A percentile compares a stretch with the other conserved stretches of the same genome.
Evolutionary conservation across 2,329 filamentous ascomycete species (phyloP).

Genomic region (Calonectria pteridis): DNA sequence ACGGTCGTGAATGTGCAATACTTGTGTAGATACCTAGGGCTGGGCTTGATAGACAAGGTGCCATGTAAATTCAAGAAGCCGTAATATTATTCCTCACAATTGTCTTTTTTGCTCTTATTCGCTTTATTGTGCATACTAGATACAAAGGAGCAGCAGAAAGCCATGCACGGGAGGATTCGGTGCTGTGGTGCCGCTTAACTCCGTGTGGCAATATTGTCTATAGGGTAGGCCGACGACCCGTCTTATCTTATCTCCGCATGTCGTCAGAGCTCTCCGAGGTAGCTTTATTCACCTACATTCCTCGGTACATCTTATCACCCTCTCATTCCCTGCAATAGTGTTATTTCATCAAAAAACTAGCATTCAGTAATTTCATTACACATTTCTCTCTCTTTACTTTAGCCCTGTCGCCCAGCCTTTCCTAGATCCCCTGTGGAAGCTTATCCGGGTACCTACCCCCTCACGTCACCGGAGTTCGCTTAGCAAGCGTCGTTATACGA

Average conservation of each 20-base stretch:
- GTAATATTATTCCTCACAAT: too few species aligned
- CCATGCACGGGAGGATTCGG: background rate
- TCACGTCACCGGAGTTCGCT: background rate
- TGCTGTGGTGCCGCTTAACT: background rate
- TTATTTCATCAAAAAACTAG: background rate
- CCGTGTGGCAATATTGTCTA: background rate
- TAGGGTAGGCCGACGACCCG: background rate
- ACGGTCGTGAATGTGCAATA: too few species aligned
- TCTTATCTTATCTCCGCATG: slow-evolving; percentile 10
- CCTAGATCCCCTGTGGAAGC: background rate
- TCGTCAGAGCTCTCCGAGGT: background rate
- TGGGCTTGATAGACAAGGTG: too few species aligned
- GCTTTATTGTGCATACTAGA: too few species aligned
- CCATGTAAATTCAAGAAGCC: too few species aligned
- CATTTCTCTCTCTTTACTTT: too few species aligned
- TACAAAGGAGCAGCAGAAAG: background rate
- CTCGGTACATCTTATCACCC: background rate
- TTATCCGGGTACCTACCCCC: background rate
- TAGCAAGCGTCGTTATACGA: background rate
- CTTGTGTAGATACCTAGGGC: too few species aligned
- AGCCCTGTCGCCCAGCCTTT: too few species aligned
- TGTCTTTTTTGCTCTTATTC: too few species aligned
- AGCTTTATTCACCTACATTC: background rate
- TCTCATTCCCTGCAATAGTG: background rate
- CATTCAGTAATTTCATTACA: background rate